Base-by-base conservation (phyloP, 2,329 filamentous ascomycete genomes). In the Penicillium crustosum region DNA sequence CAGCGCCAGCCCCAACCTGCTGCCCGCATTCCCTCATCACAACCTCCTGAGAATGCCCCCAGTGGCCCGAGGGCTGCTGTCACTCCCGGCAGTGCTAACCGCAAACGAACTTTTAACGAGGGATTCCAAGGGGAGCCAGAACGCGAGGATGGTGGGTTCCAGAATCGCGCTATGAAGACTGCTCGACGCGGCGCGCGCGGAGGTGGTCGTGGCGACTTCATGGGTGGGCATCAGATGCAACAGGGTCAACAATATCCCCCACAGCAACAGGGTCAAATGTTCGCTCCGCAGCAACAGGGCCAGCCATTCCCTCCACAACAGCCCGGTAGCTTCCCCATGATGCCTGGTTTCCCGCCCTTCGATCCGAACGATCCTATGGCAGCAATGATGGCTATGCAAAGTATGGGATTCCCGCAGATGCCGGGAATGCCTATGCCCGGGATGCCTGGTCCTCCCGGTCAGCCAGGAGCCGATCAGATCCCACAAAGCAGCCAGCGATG, bases 341-440 rank as follows among this genome's bases (percentile, higher is more conserved):
- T 78, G 69, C 69, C 77, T 19, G 78, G 77, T 0, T 80, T 85
- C 62, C 77, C 80, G 4, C 75, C 76, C 0, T 81, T 85, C 58
- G 82, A 86, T 63, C 79, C 79, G 10, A 81, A 79, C 64, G 79
- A 86, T 64, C 83, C 83, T 0, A 78, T 86, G 73, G 77, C 78
- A 4, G 76, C 82, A 17, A 77, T 86, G 64, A 69, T 82, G 68
- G 78, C 80, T 12, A 78, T 85, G 71, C 80, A 82, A 52, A 75
- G 77, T 21, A 81, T 85, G 76, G 79, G 78, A 3, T 77, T 84
- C 53, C 76, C 81, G 31, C 75, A 77, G 53, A 76, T 81, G 63
- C 75, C 80, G 23, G 75, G 77, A 2, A 76, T 81, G 72, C 76
- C 80, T 9, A 70, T 79, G 60, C 78, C 78, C 19, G 68, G 73